Percentiles rank a stretch among this genome's conserved stretches.
These are phyloP conservation scores for Favolaschia claudopus DNA, from an alignment of 768 basidiomycete species.

Conservation along the genomic window DNA sequence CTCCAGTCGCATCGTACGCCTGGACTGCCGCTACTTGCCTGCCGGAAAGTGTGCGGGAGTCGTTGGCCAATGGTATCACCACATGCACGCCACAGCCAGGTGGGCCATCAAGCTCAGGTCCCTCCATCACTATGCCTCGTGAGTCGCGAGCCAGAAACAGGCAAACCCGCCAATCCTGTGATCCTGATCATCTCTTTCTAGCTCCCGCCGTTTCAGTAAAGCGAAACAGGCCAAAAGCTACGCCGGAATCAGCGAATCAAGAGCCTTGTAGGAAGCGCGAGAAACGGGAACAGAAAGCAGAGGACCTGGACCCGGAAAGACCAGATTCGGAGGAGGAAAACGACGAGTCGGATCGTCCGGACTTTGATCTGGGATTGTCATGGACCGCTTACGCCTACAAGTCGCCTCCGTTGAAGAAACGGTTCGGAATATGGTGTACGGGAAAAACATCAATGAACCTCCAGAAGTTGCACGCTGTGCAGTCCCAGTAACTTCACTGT, in stretches of 20 bases:
- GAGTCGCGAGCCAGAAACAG: background rate
- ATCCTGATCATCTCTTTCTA: background rate
- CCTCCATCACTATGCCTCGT: conserved; percentile 17
- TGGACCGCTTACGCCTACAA: conserved; percentile 13
- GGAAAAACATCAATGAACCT: conserved; percentile 24
- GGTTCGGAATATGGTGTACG: conserved; percentile 27
- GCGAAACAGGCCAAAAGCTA: too few species aligned
- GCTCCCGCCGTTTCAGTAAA: conserved; percentile 21
- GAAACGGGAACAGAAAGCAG: background rate
- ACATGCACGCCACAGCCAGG: conserved; percentile 5
- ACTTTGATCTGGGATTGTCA: background rate
- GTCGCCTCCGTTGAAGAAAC: conserved; percentile 17
- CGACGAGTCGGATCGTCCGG: too few species aligned
- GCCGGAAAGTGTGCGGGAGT: background rate
- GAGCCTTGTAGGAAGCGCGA: too few species aligned
- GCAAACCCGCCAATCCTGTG: background rate
- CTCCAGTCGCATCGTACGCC: background rate
- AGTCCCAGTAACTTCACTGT: too few species aligned
- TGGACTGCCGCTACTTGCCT: background rate
- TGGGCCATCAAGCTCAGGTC: background rate
- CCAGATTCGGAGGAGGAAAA: too few species aligned
- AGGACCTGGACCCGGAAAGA: too few species aligned
- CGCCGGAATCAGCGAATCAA: too few species aligned
- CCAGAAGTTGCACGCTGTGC: too few species aligned
- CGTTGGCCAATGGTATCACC: conserved; percentile 7